Evolutionary conservation across 371 early-diverging fungal species (phyloP).

Genomic region (Mortierella sp.): DNA sequence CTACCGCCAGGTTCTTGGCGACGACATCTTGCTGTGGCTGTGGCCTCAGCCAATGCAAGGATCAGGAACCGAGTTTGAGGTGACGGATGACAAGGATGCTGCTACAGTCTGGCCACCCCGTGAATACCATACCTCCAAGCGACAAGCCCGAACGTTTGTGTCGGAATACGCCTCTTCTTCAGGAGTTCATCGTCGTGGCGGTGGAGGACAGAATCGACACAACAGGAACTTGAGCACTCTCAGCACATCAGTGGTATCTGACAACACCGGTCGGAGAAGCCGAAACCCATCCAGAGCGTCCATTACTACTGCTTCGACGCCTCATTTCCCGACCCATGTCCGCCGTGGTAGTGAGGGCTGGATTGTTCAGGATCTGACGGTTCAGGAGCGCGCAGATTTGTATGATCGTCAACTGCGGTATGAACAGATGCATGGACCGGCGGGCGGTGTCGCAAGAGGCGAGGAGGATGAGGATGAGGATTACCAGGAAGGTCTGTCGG

Average conservation of each 20-base stretch:
- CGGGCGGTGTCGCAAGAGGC: neutral
- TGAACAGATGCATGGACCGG: conserved; percentile 14
- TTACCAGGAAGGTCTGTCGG: conserved; percentile 42
- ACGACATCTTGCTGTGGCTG: conserved; percentile 77
- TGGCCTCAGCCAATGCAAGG: conserved; percentile 75
- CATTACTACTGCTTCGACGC: neutral
- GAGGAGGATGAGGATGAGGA: conserved; percentile 25
- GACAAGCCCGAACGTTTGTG: conserved; percentile 44
- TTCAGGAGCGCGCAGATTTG: conserved; percentile 44
- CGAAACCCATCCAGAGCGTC: neutral
- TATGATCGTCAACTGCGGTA: conserved; percentile 40
- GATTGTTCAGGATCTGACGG: conserved; percentile 54
- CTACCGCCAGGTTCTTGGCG: conserved; percentile 84
- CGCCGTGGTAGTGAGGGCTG: conserved; percentile 59
- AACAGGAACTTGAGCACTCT: conserved; percentile 20
- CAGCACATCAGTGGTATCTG: conserved; percentile 13
- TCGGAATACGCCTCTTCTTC: conserved; percentile 48
- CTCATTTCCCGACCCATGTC: conserved; percentile 46
- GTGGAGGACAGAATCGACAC: neutral
- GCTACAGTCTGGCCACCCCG: conserved; percentile 67
- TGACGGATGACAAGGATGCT: conserved; percentile 62
- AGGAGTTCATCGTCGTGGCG: conserved; percentile 14
- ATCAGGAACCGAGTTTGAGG: conserved; percentile 79
- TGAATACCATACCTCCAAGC: conserved; percentile 66
- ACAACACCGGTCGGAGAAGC: neutral